Base-by-base conservation (phyloP, 257 asterid species). In the Salvia rosmarinus region DNA sequence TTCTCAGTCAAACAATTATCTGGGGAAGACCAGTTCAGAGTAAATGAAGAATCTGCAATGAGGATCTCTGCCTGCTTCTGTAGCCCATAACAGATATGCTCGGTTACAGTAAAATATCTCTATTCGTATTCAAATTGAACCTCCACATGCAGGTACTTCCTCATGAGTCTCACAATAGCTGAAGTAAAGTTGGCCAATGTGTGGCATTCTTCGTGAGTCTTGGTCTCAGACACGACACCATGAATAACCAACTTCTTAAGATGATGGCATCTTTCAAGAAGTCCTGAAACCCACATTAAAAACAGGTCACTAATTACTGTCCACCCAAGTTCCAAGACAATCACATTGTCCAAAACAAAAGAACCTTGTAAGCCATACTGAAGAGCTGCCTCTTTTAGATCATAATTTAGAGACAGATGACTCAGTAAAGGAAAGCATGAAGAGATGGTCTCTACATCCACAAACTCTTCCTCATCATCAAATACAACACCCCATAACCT, bases 401-500 rank as follows among this genome's bases (percentile, higher is more conserved):
- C 98, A 74, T 87, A 92, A 69, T 81, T 84, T 79, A 92, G 78
- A 21, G 96, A 88, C 12, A 92, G 84, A 78, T 90, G 92, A 21
- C 76, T 83, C 77, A 92, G 71, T 39, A 75, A 77, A 12, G 98
- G 98, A 77, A 92, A 92, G 82, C 95, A 90, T 16, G 90, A 67
- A 9, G 98, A 85, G 37, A 92, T 92, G 19, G 90, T 85, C 84
- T 90, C 96, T n/a, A 92, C 76, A 75, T 88, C 96, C 35, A 92
- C 87, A 77, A 86, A 82, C 85, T 92, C 98, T 6, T 92, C 98
- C 74, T 92, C 98, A 19, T 92, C 92, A 47, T 92, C 98, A 75
- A 92, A 92, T 57, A 92, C 95, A 43, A 92, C 96, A 72, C 87
- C 92, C 98, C 98, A 92, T 5, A 92, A 92, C 78, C 96, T 83